Conservation (phyloP, 495 filamentous ascomycete genomes). For the Hyaloscypha finlandica region DNA sequence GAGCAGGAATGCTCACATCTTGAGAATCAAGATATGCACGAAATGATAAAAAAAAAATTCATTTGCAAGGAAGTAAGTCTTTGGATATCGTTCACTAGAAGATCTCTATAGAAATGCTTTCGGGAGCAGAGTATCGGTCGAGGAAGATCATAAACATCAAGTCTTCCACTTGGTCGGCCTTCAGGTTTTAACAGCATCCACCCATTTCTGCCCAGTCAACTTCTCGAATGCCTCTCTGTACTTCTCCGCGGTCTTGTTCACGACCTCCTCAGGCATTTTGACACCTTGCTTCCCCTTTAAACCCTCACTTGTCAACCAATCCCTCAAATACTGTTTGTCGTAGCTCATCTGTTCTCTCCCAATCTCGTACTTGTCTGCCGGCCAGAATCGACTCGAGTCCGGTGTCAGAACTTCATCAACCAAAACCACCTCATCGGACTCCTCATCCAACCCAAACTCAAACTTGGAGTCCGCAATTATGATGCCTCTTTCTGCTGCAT, state of each 20-base stretch:
- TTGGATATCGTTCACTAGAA: too few species aligned
- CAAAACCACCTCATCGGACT: constrained; percentile 74
- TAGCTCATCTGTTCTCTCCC: constrained; percentile 77
- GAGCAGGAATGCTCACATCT: background rate
- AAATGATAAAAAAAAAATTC: too few species aligned
- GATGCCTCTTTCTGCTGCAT: constrained; percentile 78
- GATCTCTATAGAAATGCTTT: too few species aligned
- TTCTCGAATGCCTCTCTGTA: constrained; percentile 72
- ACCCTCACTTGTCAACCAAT: constrained; percentile 77
- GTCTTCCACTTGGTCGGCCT: too few species aligned
- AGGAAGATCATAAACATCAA: too few species aligned
- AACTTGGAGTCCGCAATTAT: constrained; percentile 93
- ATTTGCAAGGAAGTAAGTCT: too few species aligned
- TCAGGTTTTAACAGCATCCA: constrained; percentile 15
- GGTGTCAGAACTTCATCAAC: constrained; percentile 91
- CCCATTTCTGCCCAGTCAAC: constrained; percentile 61
- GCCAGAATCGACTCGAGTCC: constrained; percentile 90
- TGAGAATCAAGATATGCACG: too few species aligned
- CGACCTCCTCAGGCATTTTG: constrained; percentile 65
- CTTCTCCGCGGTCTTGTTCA: constrained; percentile 61
- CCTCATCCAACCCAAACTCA: constrained; percentile 73
- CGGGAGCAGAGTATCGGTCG: too few species aligned
- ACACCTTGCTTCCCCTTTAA: constrained; percentile 72
- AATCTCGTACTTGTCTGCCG: constrained; percentile 66
- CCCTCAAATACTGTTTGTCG: constrained; percentile 88